These are phyloP conservation scores for Gynostemma pentaphyllum DNA, from an alignment of 306 rosid genomes.

Conservation along the genomic window DNA sequence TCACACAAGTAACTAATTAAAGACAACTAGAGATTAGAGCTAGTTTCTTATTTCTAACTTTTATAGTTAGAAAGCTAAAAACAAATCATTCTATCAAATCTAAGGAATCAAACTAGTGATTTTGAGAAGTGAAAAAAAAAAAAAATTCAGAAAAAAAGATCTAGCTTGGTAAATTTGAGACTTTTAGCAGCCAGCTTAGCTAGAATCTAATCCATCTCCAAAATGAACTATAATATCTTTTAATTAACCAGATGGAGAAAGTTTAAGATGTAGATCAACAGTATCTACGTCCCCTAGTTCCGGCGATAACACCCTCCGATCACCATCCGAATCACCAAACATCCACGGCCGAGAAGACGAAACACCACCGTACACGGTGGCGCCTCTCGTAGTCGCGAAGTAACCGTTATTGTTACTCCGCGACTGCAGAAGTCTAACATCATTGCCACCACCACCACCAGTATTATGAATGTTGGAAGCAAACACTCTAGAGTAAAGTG, in stretches of 20 bases:
- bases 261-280: constrained; percentile 51
- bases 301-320: constrained; percentile 9
- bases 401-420: neutral
- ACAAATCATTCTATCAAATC: too few relatives aligned
- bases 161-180: too few relatives aligned
- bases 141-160: too few relatives aligned
- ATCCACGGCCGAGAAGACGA: neutral
- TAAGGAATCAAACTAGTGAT: too few relatives aligned
- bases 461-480: neutral
- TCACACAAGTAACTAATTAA: too few relatives aligned
- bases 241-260: constrained; percentile 25
- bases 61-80: too few relatives aligned
- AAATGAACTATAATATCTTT: neutral
- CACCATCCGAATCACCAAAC: neutral
- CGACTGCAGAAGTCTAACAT: neutral
- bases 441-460: neutral
- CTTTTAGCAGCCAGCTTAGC: too few relatives aligned
- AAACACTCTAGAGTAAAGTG: neutral
- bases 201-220: neutral
- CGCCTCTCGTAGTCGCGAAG: neutral
- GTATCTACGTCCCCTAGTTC: constrained; percentile 17
- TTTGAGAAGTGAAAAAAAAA: too few relatives aligned
- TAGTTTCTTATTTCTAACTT: too few relatives aligned
- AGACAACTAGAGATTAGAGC: too few relatives aligned
- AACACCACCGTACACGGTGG: neutral